Conservation (phyloP, 176 grass and related monocot species). For the Oryza glumipatula region DNA sequence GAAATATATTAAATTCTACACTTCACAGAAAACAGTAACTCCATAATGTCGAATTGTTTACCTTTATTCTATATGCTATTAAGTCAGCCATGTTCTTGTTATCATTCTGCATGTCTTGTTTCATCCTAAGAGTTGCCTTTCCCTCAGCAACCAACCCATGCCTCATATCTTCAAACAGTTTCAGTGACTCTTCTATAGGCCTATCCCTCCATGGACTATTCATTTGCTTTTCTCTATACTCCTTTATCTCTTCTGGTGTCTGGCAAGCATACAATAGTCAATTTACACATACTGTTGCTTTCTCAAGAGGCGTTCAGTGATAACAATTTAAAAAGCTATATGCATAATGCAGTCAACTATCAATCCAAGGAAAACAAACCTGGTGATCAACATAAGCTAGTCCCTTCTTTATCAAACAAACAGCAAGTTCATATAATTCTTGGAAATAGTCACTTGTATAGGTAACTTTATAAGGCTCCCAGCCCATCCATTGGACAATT, state of each 20-base stretch:
- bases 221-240: constrained; percentile 93
- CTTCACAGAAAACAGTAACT: constrained; percentile 1
- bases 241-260: constrained; percentile 91
- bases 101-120: constrained; percentile 99
- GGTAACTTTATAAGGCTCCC: constrained; percentile 98
- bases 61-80: constrained; percentile 99
- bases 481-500: constrained; percentile 92
- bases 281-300: constrained; percentile 23
- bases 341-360: background rate
- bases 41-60: constrained; percentile 41
- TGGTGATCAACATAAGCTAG: constrained; percentile 98
- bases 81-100: constrained; percentile 99
- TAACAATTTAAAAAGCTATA: background rate
- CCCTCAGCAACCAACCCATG: constrained; percentile 78
- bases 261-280: constrained; percentile 50
- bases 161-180: constrained; percentile 95
- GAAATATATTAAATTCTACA: constrained; percentile 26
- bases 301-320: constrained; percentile 6
- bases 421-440: constrained; percentile 83
- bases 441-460: constrained; percentile 98
- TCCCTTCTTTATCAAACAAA: constrained; percentile 85
- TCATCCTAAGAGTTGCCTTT: constrained; percentile 87
- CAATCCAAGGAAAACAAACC: constrained; percentile 47
- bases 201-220: constrained; percentile 98
- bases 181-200: constrained; percentile 74